Evolutionary conservation across 495 filamentous ascomycete genomes (phyloP).

Genomic region (Pyrenula aspistea): DNA sequence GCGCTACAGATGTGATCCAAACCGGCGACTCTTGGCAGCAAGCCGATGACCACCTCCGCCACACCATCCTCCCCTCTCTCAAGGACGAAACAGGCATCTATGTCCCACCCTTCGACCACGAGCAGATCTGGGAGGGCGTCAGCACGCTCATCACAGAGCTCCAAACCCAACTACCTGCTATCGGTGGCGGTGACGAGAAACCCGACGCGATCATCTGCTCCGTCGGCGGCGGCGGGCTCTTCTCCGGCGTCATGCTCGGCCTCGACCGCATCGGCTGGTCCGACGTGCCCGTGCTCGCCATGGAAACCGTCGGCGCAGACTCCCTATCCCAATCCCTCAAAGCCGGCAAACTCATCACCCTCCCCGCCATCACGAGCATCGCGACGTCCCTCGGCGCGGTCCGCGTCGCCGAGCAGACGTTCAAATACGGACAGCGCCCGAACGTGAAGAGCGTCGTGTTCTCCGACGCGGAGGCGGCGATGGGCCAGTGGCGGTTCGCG

Average conservation of each 20-base stretch:
- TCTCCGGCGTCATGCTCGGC: slow-evolving; percentile 68
- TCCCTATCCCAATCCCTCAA: slow-evolving; percentile 50
- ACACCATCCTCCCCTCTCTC: neutral
- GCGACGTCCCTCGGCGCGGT: slow-evolving; percentile 70
- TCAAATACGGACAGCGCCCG: slow-evolving; percentile 43
- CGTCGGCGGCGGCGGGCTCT: slow-evolving; percentile 81
- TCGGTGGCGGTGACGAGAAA: slow-evolving; percentile 19
- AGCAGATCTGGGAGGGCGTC: slow-evolving; percentile 73
- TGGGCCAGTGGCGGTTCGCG: slow-evolving; percentile 60
- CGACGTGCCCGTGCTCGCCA: slow-evolving; percentile 51
- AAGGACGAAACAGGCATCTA: slow-evolving; percentile 66
- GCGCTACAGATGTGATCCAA: slow-evolving; percentile 61
- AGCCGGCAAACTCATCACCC: slow-evolving; percentile 47
- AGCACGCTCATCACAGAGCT: slow-evolving; percentile 67
- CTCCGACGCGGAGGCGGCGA: slow-evolving; percentile 67
- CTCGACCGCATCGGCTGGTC: slow-evolving; percentile 24
- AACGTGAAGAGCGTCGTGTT: slow-evolving; percentile 57
- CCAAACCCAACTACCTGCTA: slow-evolving; percentile 36
- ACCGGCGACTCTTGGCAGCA: slow-evolving; percentile 62
- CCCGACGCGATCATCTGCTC: slow-evolving; percentile 67
- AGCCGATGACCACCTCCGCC: slow-evolving; percentile 60
- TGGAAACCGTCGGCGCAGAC: slow-evolving; percentile 77
- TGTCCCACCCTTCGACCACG: slow-evolving; percentile 69
- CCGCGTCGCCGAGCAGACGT: slow-evolving; percentile 59
- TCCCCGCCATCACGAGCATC: slow-evolving; percentile 67